Conservation (phyloP, 345 rosid species). For the Clarkia xantiana region DNA sequence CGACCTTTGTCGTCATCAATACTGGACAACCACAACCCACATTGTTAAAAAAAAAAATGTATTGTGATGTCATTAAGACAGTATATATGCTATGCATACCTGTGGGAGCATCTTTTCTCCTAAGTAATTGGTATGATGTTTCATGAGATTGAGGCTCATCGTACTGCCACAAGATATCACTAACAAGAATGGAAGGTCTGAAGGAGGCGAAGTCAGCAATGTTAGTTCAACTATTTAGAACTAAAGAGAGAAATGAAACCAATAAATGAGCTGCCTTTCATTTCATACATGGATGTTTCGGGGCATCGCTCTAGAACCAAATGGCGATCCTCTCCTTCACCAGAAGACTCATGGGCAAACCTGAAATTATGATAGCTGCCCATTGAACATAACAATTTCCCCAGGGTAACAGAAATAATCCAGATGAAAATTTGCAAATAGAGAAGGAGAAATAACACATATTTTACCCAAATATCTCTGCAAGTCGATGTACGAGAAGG, state of each 20-base stretch:
- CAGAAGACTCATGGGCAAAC: constrained; percentile 55
- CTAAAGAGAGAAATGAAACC: neutral
- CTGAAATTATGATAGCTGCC: constrained; percentile 15
- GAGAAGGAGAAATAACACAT: neutral
- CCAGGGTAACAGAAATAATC: neutral
- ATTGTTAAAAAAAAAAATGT: too few species aligned
- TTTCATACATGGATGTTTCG: constrained; percentile 45
- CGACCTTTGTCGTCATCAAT: constrained; percentile 19
- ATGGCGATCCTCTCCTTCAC: constrained; percentile 49
- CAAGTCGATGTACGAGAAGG: constrained; percentile 52
- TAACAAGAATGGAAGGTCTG: constrained; percentile 66
- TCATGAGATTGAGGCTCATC: constrained; percentile 29
- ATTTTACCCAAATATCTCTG: constrained; percentile 55
- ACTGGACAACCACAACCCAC: constrained; percentile 7
- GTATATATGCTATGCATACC: constrained; percentile 20
- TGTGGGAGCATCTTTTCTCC: constrained; percentile 31
- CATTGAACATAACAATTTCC: neutral
- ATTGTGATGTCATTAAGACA: too few species aligned
- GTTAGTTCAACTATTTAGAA: neutral
- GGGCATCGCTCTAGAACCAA: constrained; percentile 42
- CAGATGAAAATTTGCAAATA: neutral
- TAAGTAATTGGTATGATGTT: constrained; percentile 28
- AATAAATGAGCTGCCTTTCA: constrained; percentile 6
- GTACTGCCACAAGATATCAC: constrained; percentile 41
- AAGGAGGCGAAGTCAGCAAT: constrained; percentile 5